Evolutionary conservation across 225 moss, liverwort and hornwort species (phyloP).

Genomic region (Bryoerythrophyllum caledonicum): DNA sequence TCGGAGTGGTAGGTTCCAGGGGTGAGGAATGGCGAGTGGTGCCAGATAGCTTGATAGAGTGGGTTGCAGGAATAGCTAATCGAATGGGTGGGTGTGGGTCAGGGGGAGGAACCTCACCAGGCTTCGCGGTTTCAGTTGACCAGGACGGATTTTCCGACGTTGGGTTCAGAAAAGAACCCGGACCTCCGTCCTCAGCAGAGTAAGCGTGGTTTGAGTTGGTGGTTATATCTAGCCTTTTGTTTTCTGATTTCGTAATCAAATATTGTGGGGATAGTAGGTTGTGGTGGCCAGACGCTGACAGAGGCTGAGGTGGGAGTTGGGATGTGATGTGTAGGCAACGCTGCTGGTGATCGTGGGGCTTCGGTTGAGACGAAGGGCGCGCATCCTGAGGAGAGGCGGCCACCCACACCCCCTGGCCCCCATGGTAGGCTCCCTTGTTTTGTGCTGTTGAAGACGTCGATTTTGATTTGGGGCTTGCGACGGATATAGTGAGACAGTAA

Average conservation of each 20-base stretch:
- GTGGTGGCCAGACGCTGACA: neutral
- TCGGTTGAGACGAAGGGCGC: constrained; percentile 61
- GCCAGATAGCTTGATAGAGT: neutral
- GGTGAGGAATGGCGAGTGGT: neutral
- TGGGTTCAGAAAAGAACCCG: constrained; percentile 98
- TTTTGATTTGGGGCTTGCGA: neutral
- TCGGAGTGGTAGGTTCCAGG: neutral
- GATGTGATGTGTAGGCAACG: constrained; percentile 45
- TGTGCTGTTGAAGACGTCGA: neutral
- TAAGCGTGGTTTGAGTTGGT: constrained; percentile 29
- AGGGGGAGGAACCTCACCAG: constrained; percentile 96
- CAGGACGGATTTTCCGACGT: constrained; percentile 88
- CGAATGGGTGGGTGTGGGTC: constrained; percentile 24
- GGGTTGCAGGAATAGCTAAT: neutral
- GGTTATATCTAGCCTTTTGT: neutral
- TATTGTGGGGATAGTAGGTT: neutral
- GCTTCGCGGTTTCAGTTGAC: constrained; percentile 88
- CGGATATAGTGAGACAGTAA: neutral
- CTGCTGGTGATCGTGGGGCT: constrained; percentile 55
- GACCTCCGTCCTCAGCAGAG: constrained; percentile 98
- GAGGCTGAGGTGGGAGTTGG: constrained; percentile 15
- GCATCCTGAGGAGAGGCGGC: constrained; percentile 65
- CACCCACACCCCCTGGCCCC: constrained; percentile 51
- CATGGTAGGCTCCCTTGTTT: constrained; percentile 57
- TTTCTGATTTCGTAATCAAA: neutral